Evolutionary conservation across 73 alveolate genomes (phyloP).

Genomic region (Paramecium octaurelia): DNA sequence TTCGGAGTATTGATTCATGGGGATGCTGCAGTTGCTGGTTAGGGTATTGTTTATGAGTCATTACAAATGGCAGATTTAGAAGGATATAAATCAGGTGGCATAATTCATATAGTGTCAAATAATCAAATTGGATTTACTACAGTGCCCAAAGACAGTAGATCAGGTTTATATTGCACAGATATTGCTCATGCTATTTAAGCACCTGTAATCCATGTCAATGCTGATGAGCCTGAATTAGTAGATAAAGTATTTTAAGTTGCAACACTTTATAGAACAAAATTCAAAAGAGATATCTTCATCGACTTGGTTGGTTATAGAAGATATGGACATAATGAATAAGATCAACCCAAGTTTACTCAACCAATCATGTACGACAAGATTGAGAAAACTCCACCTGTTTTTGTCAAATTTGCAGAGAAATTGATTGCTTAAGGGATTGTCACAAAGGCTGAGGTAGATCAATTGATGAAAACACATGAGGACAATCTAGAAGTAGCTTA

Average conservation of each 20-base stretch:
- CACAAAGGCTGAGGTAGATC: slow-evolving; percentile 59
- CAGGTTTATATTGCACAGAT: slow-evolving; percentile 69
- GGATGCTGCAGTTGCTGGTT: slow-evolving; percentile 86
- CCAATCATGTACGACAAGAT: slow-evolving; percentile 79
- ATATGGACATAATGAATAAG: slow-evolving; percentile 87
- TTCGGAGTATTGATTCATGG: slow-evolving; percentile 78
- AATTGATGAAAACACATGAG: slow-evolving; percentile 52
- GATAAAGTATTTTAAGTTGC: slow-evolving; percentile 73
- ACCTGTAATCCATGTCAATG: slow-evolving; percentile 75
- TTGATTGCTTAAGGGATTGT: slow-evolving; percentile 64
- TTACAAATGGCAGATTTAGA: slow-evolving; percentile 65
- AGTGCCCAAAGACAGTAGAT: slow-evolving; percentile 69
- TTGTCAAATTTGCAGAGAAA: slow-evolving; percentile 64
- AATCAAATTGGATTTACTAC: slow-evolving; percentile 94
- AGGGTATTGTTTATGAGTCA: slow-evolving; percentile 81
- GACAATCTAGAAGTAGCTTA: slow-evolving; percentile 69
- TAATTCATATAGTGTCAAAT: slow-evolving; percentile 82
- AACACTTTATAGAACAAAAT: slow-evolving; percentile 71
- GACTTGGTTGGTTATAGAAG: slow-evolving; percentile 77
- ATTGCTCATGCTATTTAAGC: slow-evolving; percentile 65
- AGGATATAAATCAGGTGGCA: slow-evolving; percentile 71
- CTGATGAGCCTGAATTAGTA: slow-evolving; percentile 78
- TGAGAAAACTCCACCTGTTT: slow-evolving; percentile 63
- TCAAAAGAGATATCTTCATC: slow-evolving; percentile 71
- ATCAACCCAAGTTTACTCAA: slow-evolving; percentile 80